These are phyloP conservation scores for Lenwebbia sp. DNA, from an alignment of 345 rosid genomes.

Conservation along the genomic window DNA sequence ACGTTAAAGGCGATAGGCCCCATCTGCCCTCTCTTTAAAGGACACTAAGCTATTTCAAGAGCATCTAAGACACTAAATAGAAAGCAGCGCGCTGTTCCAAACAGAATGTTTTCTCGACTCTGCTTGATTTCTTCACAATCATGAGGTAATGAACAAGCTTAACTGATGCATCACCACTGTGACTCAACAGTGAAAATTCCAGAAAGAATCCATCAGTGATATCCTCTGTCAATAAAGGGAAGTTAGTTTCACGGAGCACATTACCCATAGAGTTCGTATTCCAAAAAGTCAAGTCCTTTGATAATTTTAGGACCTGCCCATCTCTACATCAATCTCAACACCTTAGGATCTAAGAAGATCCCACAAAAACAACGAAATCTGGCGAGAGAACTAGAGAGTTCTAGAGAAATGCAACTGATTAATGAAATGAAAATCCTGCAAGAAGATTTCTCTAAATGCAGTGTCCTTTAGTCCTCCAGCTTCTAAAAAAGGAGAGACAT, in stretches of 20 bases:
- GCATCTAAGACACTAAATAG: not conserved
- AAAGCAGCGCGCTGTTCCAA: conserved; percentile 1
- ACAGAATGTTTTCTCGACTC: conserved; percentile 3
- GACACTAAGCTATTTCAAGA: not conserved
- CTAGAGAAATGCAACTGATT: not conserved
- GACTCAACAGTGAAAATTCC: not conserved
- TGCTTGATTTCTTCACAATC: not conserved
- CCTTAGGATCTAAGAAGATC: not conserved
- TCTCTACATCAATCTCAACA: not conserved
- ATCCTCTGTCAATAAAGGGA: not conserved
- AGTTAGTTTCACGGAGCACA: not conserved
- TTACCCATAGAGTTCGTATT: not conserved
- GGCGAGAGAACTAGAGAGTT: not conserved
- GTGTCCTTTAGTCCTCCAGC: not conserved
- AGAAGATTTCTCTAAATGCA: not conserved
- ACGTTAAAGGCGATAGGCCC: conserved; percentile 6
- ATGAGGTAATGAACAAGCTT: not conserved
- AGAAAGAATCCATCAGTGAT: not conserved
- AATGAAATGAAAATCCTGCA: not conserved
- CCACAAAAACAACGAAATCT: not conserved
- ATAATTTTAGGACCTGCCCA: not conserved
- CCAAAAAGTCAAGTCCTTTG: not conserved
- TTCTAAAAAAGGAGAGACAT: not conserved
- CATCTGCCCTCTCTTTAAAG: conserved; percentile 1
- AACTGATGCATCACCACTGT: not conserved